Base-by-base conservation (phyloP, 1,139 yeast genomes). In the Taphrina confusa region DNA sequence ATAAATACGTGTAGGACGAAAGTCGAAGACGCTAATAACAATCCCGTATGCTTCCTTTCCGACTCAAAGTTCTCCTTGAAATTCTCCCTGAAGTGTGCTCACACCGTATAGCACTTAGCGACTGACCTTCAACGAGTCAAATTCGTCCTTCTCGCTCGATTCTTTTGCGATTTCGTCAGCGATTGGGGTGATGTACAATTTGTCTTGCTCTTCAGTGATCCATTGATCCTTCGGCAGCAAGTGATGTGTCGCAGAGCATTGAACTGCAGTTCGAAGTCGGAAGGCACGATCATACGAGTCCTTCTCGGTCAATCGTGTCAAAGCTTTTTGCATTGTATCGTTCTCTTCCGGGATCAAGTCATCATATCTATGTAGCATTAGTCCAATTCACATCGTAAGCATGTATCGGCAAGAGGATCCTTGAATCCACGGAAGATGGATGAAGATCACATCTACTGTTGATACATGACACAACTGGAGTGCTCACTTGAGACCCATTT, bases 191-290 rank as follows among this genome's bases (percentile, higher is more conserved):
- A 92, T 81, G 76, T 88, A 90, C 69, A 89, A 85, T 64, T 78
- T 79, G 77, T 92, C 98, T 70, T 91, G 91, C 72, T 84, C 88
- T 37, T 91, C 82, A 72, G 83, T 82, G 66, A 87, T 78, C 69
- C 86, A 87, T 76, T 92, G 85, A 71, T 80, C 80, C 68, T 83
- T 79, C 68, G 97, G 96, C 70, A 92, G 80, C 65, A 92, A 76
- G 71, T 87, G 91, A 74, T 89, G 95, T 60, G 94, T 80, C 67
- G 91, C 79, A 57, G 94, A 81, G 65, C 83, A 81, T 78, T 92
- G 98, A 73, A 86, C 90, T 65, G 97, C 97, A 68, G 94, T 87
- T 66, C 92, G 80, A 66, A 87, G 80, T 80, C 98, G 87, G 82
- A 78, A 92, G 73, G 85, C 86, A 79, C 98, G 88, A 67, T 95